Conservation (phyloP, 2,329 filamentous ascomycete species). For the Pyricularia pennisetigena region DNA sequence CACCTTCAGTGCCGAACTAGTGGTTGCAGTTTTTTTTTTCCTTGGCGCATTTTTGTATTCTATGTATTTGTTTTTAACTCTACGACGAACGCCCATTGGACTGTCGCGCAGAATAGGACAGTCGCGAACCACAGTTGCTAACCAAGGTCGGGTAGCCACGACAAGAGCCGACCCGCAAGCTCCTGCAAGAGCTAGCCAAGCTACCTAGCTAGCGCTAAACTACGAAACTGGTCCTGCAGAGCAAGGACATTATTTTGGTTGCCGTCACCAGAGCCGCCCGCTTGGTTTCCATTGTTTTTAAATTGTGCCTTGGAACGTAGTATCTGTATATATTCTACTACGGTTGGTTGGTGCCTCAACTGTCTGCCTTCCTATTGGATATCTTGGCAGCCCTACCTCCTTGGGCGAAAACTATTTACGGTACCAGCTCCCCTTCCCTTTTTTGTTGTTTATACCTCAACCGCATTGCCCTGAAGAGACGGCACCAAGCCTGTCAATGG, state of each 20-base stretch:
- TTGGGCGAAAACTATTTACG: not conserved
- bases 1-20: not conserved
- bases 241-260: not conserved
- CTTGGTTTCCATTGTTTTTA: not conserved
- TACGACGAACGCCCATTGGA: not conserved
- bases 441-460: not conserved
- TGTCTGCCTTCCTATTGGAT: not conserved
- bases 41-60: too few species aligned
- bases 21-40: not conserved
- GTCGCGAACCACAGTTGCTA: not conserved
- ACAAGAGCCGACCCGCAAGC: not conserved
- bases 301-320: not conserved
- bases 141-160: not conserved
- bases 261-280: not conserved
- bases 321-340: not conserved
- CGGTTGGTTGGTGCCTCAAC: too few species aligned
- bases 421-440: not conserved
- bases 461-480: not conserved
- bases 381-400: not conserved
- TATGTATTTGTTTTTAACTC: not conserved
- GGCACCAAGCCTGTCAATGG: not conserved
- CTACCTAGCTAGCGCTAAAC: not conserved
- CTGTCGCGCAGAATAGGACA: not conserved
- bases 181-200: not conserved
- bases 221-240: not conserved